Evolutionary conservation across 2,329 filamentous ascomycete species (phyloP).

Genomic region (Hypoxylon sp.): DNA sequence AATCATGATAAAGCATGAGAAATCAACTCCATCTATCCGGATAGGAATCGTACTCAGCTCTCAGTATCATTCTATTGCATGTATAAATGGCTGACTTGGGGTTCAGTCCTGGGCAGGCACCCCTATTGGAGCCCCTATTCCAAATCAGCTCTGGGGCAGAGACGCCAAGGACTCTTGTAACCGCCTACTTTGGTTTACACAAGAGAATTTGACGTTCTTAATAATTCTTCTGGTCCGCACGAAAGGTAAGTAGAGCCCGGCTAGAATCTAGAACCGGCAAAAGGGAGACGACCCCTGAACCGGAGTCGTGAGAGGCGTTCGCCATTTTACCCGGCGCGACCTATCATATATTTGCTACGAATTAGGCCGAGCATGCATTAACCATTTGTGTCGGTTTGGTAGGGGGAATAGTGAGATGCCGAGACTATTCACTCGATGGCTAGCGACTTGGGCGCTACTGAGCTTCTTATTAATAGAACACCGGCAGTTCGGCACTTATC

Average conservation of each 20-base stretch:
- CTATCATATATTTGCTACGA: constrained; percentile 17
- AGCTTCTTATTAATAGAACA: constrained; percentile 32
- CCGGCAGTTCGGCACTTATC: constrained; percentile 32
- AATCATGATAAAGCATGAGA: background rate
- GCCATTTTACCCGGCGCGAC: constrained; percentile 30
- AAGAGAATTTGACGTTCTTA: too few species aligned
- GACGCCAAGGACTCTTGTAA: background rate
- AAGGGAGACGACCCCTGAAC: constrained; percentile 9
- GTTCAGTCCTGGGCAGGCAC: background rate
- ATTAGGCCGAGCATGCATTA: constrained; percentile 34
- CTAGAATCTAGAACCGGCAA: constrained; percentile 12
- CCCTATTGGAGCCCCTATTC: background rate
- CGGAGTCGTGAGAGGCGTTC: constrained; percentile 2
- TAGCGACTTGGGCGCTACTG: constrained; percentile 33
- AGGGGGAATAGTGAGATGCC: constrained; percentile 22
- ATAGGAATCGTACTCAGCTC: too few species aligned
- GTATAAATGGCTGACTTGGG: background rate
- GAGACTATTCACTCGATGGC: constrained; percentile 25
- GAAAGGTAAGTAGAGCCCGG: constrained; percentile 8
- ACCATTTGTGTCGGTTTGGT: constrained; percentile 15
- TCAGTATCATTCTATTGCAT: background rate
- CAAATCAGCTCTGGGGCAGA: background rate
- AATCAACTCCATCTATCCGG: too few species aligned
- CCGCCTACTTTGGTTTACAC: too few species aligned
- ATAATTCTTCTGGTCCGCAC: constrained; percentile 7